Evolutionary conservation across 345 rosid genomes (phyloP).

Genomic region (Brassica incana): DNA sequence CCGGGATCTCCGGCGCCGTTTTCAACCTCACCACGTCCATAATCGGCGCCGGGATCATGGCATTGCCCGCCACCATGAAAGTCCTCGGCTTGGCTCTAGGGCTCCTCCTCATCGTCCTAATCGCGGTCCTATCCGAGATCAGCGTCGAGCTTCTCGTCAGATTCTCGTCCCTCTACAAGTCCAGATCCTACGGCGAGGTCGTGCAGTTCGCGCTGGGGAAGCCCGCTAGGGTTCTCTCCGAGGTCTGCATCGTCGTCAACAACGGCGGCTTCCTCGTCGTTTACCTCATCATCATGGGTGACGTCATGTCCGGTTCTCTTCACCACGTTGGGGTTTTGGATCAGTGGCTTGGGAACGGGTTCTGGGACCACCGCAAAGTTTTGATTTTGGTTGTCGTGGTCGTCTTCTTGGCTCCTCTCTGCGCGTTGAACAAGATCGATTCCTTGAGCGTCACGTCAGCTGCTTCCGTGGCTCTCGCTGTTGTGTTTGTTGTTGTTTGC

Average conservation of each 20-base stretch:
- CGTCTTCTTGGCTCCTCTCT: constrained; percentile 83
- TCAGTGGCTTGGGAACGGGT: constrained; percentile 89
- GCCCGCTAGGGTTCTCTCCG: constrained; percentile 74
- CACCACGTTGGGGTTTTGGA: constrained; percentile 89
- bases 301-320: constrained; percentile 87
- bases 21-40: constrained; percentile 85
- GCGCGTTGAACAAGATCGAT: constrained; percentile 78
- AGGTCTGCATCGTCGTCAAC: constrained; percentile 86
- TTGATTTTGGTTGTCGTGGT: constrained; percentile 66
- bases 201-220: constrained; percentile 77
- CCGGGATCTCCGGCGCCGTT: constrained; percentile 79
- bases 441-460: constrained; percentile 86
- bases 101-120: constrained; percentile 59
- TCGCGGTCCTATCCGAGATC: constrained; percentile 79
- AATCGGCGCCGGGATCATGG: constrained; percentile 99
- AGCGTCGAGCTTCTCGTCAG: constrained; percentile 81
- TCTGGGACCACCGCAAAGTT: constrained; percentile 91
- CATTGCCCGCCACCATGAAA: constrained; percentile 95
- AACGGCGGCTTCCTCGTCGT: constrained; percentile 93
- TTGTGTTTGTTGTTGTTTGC: constrained; percentile 85
- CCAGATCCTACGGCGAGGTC: constrained; percentile 83
- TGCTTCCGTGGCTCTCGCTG: constrained; percentile 89
- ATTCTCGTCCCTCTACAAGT: constrained; percentile 66
- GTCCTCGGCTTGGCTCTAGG: constrained; percentile 82
- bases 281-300: constrained; percentile 88